phyloP scores from a whole-genome alignment of 345 rosid genomes.

The Murraya paniculata region DNA sequence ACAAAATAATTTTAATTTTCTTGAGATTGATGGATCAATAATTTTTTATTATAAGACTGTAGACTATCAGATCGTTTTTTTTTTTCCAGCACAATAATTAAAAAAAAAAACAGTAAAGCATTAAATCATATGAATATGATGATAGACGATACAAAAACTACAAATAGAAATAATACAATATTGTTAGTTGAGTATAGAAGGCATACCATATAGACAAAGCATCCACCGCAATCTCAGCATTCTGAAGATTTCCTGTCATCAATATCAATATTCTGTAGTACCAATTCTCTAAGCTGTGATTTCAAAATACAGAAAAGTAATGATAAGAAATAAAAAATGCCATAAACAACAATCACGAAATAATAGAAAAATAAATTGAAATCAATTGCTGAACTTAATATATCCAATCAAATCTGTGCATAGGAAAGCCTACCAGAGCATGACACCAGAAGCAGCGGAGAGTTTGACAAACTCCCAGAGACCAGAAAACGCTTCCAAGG shows the following conservation, averaged over 20 bases:
- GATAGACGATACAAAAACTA: neutral
- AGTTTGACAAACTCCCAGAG: constrained; percentile 75
- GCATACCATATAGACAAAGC: constrained; percentile 79
- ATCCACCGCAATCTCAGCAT: constrained; percentile 75
- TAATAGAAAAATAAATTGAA: neutral
- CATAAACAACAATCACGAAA: too few relatives aligned
- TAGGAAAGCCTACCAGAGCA: constrained; percentile 52
- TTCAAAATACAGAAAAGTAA: neutral
- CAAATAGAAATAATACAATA: neutral
- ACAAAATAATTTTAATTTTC: too few relatives aligned
- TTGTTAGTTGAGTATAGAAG: neutral
- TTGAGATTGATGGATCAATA: neutral
- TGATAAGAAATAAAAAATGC: neutral
- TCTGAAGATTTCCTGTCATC: constrained; percentile 75
- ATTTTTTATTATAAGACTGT: neutral
- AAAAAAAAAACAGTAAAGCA: neutral
- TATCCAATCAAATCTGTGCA: neutral
- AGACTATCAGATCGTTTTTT: neutral
- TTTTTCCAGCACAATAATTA: neutral
- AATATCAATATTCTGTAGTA: constrained; percentile 69
- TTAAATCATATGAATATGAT: neutral
- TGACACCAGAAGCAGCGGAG: constrained; percentile 78
- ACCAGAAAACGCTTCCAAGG: constrained; percentile 67
- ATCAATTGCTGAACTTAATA: neutral
- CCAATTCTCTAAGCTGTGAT: constrained; percentile 86